Conservation (phyloP, 306 rosid species). For the Begonia peltatifolia region DNA sequence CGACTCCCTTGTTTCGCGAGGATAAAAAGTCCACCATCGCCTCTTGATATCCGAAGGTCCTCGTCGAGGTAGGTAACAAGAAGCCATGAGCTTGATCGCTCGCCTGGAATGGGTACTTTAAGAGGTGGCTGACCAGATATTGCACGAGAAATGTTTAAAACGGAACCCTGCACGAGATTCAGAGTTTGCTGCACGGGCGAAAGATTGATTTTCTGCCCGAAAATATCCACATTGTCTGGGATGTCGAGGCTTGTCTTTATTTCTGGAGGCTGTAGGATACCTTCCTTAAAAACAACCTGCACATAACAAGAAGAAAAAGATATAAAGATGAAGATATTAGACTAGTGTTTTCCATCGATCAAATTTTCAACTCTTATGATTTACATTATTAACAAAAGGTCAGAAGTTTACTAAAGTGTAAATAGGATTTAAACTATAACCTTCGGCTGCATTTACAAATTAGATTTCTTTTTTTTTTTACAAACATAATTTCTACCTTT, state of each 20-base stretch:
- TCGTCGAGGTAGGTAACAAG: conserved; percentile 66
- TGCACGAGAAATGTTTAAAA: conserved; percentile 39
- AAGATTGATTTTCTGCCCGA: conserved; percentile 67
- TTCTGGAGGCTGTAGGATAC: conserved; percentile 68
- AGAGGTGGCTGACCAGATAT: conserved; percentile 81
- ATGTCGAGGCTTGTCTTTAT: conserved; percentile 63
- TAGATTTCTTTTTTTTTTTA: no score
- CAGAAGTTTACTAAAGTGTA: no score
- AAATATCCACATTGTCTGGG: conserved; percentile 50
- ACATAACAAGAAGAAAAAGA: conserved; percentile 11
- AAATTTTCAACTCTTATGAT: no score
- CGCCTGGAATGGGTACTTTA: conserved; percentile 77
- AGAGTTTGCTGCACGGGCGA: conserved; percentile 56
- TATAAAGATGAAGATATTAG: not conserved
- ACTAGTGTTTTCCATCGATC: no score
- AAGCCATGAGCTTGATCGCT: conserved; percentile 81
- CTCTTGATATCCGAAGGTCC: conserved; percentile 83
- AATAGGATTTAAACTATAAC: no score
- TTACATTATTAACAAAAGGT: no score
- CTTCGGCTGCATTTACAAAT: no score
- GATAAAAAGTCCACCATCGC: conserved; percentile 89
- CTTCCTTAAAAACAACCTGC: conserved; percentile 88
- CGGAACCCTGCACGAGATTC: conserved; percentile 46
- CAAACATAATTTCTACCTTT: no score
- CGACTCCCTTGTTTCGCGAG: conserved; percentile 79